These are phyloP conservation scores for Sonneratia alba DNA, from an alignment of 345 rosid species.

Conservation along the genomic window DNA sequence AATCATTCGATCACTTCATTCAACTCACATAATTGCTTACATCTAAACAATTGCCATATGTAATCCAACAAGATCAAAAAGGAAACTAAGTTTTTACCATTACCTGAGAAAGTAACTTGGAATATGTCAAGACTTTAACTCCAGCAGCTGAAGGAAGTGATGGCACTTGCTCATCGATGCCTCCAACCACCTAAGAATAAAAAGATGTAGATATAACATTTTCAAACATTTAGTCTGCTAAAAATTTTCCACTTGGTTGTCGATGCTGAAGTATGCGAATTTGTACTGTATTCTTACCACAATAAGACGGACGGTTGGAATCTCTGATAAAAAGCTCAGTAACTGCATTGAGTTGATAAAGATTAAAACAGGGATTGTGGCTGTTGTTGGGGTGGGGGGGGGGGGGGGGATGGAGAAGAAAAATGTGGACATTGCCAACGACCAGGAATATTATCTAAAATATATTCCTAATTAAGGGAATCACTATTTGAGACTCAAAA, in stretches of 20 bases:
- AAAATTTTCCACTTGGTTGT: background rate
- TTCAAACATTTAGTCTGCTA: background rate
- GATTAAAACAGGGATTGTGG: background rate
- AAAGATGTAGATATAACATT: conserved; percentile 10
- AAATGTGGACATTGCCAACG: background rate
- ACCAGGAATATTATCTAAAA: background rate
- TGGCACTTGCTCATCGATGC: conserved; percentile 69
- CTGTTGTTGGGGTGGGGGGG: no score
- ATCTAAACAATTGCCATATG: background rate
- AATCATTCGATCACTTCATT: background rate
- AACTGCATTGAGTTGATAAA: conserved; percentile 36
- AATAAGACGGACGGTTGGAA: conserved; percentile 64
- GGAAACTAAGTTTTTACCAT: background rate
- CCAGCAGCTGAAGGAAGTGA: conserved; percentile 67
- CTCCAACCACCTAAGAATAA: conserved; percentile 76
- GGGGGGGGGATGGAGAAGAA: no score
- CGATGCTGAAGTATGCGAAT: background rate
- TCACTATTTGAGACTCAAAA: background rate
- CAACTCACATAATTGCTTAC: background rate
- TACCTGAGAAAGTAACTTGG: conserved; percentile 80
- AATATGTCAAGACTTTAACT: conserved; percentile 59
- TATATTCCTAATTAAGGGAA: background rate
- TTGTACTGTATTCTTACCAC: conserved; percentile 50
- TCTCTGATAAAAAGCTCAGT: conserved; percentile 71
- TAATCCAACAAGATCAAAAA: background rate